These are phyloP conservation scores for Rhodotorula kratochvilovae DNA, from an alignment of 768 basidiomycete genomes.

Conservation along the genomic window DNA sequence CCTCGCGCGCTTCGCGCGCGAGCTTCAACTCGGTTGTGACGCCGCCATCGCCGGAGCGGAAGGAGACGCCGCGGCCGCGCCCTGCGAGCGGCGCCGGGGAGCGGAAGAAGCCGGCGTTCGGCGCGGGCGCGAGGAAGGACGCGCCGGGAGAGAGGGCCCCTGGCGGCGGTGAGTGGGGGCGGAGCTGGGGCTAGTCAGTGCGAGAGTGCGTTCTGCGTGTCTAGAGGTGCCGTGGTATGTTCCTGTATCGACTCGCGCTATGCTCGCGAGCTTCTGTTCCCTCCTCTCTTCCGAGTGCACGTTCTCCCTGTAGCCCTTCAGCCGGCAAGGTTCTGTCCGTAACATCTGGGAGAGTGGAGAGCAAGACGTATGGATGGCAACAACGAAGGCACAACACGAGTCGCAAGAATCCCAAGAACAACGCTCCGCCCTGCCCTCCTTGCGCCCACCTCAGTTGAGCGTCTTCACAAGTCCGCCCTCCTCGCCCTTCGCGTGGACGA, in stretches of 20 bases:
- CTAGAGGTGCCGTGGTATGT: no score
- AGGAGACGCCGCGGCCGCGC: background rate
- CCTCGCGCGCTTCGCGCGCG: background rate
- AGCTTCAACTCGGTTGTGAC: constrained; percentile 22
- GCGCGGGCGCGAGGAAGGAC: background rate
- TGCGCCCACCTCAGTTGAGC: background rate
- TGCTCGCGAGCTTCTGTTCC: no score
- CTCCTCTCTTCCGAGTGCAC: background rate
- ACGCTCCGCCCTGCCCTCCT: background rate
- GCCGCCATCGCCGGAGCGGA: constrained; percentile 8
- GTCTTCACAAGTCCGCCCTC: background rate
- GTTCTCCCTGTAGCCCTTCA: background rate
- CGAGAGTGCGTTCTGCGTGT: no score
- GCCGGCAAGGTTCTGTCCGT: background rate
- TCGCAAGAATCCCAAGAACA: no score
- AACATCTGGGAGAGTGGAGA: background rate
- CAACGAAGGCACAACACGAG: background rate
- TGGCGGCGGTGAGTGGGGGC: background rate
- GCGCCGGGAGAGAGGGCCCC: background rate
- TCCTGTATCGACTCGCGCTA: no score
- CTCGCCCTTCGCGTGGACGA: background rate
- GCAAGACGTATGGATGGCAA: background rate
- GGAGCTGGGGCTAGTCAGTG: background rate
- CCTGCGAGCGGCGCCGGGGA: background rate
- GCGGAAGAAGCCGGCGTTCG: background rate